Conservation (phyloP, 345 rosid genomes). For the Eucalyptus globulus region DNA sequence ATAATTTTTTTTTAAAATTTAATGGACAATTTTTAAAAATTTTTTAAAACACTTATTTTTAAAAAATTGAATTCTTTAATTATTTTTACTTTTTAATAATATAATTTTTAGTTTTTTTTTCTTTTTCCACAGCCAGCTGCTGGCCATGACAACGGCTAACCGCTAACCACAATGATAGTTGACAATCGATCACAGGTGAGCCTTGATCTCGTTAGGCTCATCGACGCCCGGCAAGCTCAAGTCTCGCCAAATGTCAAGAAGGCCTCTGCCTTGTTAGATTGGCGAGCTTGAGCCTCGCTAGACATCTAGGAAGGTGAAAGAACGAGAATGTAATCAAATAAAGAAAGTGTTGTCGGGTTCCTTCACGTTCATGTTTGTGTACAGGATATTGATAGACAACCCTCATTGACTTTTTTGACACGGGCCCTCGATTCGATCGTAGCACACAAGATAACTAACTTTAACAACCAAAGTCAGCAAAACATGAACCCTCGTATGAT, state of each 20-base stretch:
- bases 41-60: fast-evolving
- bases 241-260: fast-evolving
- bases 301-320: not conserved
- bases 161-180: fast-evolving
- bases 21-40: too few relatives aligned
- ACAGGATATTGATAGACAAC: not conserved
- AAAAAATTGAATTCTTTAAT: too few relatives aligned
- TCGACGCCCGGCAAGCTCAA: fast-evolving
- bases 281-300: fast-evolving
- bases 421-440: not conserved
- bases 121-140: fast-evolving
- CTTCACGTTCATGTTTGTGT: not conserved
- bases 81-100: too few relatives aligned
- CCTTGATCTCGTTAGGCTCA: fast-evolving
- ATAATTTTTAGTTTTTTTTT: too few relatives aligned
- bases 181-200: fast-evolving
- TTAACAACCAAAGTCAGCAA: not conserved
- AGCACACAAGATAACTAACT: not conserved
- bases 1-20: too few relatives aligned
- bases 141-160: too few relatives aligned
- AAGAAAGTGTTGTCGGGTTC: not conserved
- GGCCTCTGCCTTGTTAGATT: fast-evolving
- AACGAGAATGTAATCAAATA: not conserved
- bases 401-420: not conserved
- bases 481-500: not conserved